Base-by-base conservation (phyloP, 2,329 filamentous ascomycete genomes). In the Fusarium verrucosum region DNA sequence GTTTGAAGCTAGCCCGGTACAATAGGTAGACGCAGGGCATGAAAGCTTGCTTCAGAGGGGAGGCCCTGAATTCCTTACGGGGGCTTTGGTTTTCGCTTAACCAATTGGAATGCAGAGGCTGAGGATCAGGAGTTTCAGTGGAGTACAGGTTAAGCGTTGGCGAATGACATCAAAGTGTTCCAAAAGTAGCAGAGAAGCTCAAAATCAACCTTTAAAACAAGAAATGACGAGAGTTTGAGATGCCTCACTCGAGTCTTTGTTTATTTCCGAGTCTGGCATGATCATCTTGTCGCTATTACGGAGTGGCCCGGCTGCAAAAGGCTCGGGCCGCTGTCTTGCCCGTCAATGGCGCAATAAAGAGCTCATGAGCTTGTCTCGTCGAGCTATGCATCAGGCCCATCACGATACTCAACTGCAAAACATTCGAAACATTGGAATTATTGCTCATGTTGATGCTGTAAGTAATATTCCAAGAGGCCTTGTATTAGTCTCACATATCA, bases 381-480 rank as follows among this genome's bases (percentile, higher is more conserved):
- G 69, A 36, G 59, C 58, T 44, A 58, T 61, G 36, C 62, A 73
- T 45, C 50, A 62, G 20, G 35, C 59, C 17, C 65, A 70, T 36
- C 62, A 71, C 52, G 69, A 72, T 66, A 50, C 68, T 28, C 69
- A 68, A 22, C 62, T 78, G 10, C 67, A 74, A 43, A 86, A 86
- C 70, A 95, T 94, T 47, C 86, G 94, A 70, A 99, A 99, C 74
- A 97, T 99, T 75, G 95, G 95, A 62, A 98, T 99, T 69, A 97
- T 99, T 76, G 95, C 95, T 58, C 95, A 99, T 77, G 97, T 99
- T 66, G 95, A 98, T 87, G 95, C 95, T 54, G 85, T 87, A 76
- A 52, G 83, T 76, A 16, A 4, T 2, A 10, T 23, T 0, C 4
- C 22, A 13, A 9, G 4, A 17, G 10, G 7, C 3, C 3, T 37